Conservation (phyloP, 2,329 filamentous ascomycete species). For the Eutypa lata region DNA sequence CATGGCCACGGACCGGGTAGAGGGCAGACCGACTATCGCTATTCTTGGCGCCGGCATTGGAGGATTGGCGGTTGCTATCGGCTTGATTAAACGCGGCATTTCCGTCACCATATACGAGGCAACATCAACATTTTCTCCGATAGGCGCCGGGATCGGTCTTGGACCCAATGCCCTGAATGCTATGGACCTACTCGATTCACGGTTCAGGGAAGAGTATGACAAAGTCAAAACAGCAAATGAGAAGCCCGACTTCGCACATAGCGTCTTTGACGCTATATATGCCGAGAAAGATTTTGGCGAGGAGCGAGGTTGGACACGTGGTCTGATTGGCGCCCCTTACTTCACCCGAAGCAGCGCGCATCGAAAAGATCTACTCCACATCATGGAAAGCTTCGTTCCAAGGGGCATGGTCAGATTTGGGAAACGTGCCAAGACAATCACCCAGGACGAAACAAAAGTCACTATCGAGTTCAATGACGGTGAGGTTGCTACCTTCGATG, state of each 20-base stretch:
- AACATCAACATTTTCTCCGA: conserved; percentile 17
- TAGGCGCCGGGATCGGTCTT: conserved; percentile 33
- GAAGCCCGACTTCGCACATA: conserved; percentile 32
- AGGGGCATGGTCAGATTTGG: conserved; percentile 20
- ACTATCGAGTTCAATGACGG: conserved; percentile 20
- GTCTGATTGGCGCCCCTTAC: conserved; percentile 31
- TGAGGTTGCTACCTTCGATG: conserved; percentile 12
- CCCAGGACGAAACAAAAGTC: conserved; percentile 19
- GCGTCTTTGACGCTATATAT: conserved; percentile 38
- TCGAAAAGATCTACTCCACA: conserved; percentile 38
- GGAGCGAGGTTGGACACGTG: conserved; percentile 32
- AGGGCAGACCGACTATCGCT: conserved; percentile 15
- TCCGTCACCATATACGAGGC: conserved; percentile 26
- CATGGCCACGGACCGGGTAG: not conserved
- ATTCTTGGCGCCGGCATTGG: conserved; percentile 28
- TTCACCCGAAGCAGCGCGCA: conserved; percentile 39
- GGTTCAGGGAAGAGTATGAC: conserved; percentile 35
- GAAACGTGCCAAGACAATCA: conserved; percentile 20
- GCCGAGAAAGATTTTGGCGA: conserved; percentile 38
- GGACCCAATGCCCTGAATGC: conserved; percentile 39
- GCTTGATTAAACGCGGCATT: conserved; percentile 23
- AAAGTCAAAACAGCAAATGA: conserved; percentile 36
- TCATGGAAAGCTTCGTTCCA: conserved; percentile 34
- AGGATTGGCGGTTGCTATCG: conserved; percentile 27
- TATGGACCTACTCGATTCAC: conserved; percentile 38